Evolutionary conservation across 2,329 filamentous ascomycete species (phyloP), one percentile per base, ranked within the genome.

Genomic region (Aspergillus sp.): DNA sequence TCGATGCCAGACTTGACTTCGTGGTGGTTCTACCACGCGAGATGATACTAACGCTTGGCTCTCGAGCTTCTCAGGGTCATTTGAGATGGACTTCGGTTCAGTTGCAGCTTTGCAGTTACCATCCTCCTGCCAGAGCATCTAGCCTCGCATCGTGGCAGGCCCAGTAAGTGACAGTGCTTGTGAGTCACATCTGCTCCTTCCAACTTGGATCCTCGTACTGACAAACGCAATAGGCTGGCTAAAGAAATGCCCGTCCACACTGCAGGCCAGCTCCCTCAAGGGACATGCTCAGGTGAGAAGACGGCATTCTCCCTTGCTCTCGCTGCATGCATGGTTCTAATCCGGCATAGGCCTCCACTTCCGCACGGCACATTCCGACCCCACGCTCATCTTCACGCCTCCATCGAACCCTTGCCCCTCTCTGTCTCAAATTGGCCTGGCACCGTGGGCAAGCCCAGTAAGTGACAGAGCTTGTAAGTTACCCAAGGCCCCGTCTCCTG

Each of bases 161-260:
- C 62, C 64, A 67, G 65, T 66, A 59, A 59, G 56, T 58, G 58
- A 63, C 60, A 64, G 62, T 59, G 52, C 54, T 57, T 63, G 62
- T 64, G 55, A 54, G 62, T 56, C 6, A 10, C 22, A 12, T 42
- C 36, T 14, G 36, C 46, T 14, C 18, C 14, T 42, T 16, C 26
- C 12, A 11, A 12, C 29, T 47, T 12, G 9, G 2, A 45, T 36
- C 11, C 7, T 4, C 20, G 4, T 22, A 11, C 20, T 51, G 49
- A 32, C 54, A 20, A 55, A n/a, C 54, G 36, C 39, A 14, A 31
- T 16, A 64, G 62, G 60, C 62, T 64, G 62, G 60, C 57, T 64
- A 62, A 62, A 24, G 4, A 55, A 56, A 32, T 32, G 12, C 31
- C 55, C 46, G 42, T 54, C 53, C 52, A 45, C 52, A 58, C 47